These are phyloP conservation scores for Blastobotrys indianensis DNA, from an alignment of 1,139 yeast genomes.

Conservation along the genomic window DNA sequence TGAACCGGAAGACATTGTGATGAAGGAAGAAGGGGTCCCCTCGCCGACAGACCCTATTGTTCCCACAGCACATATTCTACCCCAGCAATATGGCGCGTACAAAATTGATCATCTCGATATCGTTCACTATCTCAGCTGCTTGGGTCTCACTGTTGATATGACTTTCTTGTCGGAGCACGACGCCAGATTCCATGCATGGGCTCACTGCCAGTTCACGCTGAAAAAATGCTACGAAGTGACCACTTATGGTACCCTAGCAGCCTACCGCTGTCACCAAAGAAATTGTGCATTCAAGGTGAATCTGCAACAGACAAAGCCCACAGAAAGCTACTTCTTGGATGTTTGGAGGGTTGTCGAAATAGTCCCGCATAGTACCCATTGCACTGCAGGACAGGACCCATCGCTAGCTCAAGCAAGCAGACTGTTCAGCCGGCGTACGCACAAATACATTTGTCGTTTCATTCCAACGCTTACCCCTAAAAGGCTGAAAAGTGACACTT, in stretches of 20 bases:
- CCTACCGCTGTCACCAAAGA: conserved; percentile 4
- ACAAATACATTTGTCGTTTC: conserved; percentile 7
- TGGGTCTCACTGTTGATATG: background rate
- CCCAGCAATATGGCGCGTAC: too few relatives aligned
- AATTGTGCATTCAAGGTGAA: conserved; percentile 6
- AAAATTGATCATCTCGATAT: too few relatives aligned
- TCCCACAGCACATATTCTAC: too few relatives aligned
- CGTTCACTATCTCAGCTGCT: too few relatives aligned
- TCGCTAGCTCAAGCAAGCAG: conserved; percentile 1
- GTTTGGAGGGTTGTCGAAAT: conserved; percentile 5
- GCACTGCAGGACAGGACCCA: conserved; percentile 4
- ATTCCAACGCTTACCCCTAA: background rate
- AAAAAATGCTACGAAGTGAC: conserved; percentile 9
- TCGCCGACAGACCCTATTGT: too few relatives aligned
- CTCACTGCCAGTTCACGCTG: conserved; percentile 5
- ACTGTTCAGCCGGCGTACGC: conserved; percentile 7
- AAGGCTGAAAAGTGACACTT: conserved; percentile 1
- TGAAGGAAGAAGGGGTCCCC: too few relatives aligned
- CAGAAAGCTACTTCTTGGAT: background rate
- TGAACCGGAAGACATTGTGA: too few relatives aligned
- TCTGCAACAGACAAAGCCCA: background rate
- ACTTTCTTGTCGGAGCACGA: conserved; percentile 7
- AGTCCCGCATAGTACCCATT: background rate
- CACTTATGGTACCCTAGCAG: conserved; percentile 7
- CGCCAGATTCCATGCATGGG: conserved; percentile 9